A percentile compares a stretch with the other conserved stretches of the same genome.
phyloP scores from a whole-genome alignment of 345 rosid genomes.

The Brassica napus region DNA sequence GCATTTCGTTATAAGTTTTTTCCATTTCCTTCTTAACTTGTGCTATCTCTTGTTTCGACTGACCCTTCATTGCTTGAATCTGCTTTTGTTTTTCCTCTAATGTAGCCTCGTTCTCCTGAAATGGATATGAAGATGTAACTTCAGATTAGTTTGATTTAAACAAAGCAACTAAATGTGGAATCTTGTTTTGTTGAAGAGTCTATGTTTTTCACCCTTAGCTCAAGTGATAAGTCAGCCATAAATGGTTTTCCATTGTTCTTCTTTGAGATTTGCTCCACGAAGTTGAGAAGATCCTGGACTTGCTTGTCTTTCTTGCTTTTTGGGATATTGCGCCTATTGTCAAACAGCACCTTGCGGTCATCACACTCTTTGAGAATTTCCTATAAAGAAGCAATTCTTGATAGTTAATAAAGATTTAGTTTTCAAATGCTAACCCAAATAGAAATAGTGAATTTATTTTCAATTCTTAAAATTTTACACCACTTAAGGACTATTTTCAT shows the following conservation, averaged over 20 bases:
- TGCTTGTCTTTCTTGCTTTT: slow-evolving; percentile 16
- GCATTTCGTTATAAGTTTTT: slow-evolving; percentile 15
- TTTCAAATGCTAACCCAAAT: not conserved
- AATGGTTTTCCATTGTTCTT: slow-evolving; percentile 32
- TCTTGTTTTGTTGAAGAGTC: not conserved
- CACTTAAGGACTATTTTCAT: too few relatives aligned
- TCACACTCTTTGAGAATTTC: slow-evolving; percentile 35
- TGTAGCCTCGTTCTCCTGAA: not conserved
- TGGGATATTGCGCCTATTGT: slow-evolving; percentile 18
- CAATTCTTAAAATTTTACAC: too few relatives aligned
- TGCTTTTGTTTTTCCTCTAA: not conserved
- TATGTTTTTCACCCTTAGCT: slow-evolving; percentile 20
- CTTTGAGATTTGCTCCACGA: slow-evolving; percentile 24
- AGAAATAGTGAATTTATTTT: too few relatives aligned
- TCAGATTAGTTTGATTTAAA: not conserved
- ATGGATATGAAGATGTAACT: not conserved
- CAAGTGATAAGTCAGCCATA: slow-evolving; percentile 37
- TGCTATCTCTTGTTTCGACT: not conserved
- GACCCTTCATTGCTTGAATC: not conserved
- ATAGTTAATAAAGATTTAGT: not conserved
- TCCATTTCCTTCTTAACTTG: slow-evolving; percentile 25
- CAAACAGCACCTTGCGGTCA: slow-evolving; percentile 37
- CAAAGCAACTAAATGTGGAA: not conserved
- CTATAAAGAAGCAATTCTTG: not conserved
- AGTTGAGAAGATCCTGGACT: slow-evolving; percentile 34